These are phyloP conservation scores for Lotmaria passim DNA, from an alignment of 208 protist species.

Conservation along the genomic window DNA sequence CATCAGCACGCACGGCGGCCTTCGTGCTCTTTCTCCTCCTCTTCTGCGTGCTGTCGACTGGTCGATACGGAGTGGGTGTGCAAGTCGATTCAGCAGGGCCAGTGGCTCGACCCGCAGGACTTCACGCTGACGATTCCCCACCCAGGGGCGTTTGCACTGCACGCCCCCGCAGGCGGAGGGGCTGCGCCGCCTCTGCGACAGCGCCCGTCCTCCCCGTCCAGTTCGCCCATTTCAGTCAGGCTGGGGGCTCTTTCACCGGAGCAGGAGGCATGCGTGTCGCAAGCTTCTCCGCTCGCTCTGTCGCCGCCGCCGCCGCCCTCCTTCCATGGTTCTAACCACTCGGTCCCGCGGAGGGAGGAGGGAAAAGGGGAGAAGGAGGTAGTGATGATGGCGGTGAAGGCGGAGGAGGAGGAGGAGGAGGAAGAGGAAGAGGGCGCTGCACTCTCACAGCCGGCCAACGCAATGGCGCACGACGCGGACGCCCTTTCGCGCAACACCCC, in stretches of 20 bases:
- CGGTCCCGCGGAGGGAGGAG: neutral
- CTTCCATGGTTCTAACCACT: constrained; percentile 22
- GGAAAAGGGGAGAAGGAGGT: no score
- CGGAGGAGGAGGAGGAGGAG: neutral
- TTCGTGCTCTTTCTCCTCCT: neutral
- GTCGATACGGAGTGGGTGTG: constrained; percentile 63
- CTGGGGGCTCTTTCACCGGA: no score
- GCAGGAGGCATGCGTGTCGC: no score
- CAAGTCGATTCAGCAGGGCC: constrained; percentile 40
- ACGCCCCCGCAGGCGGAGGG: no score
- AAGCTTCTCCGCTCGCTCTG: neutral
- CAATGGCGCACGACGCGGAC: neutral
- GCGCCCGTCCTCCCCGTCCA: neutral
- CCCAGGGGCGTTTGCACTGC: constrained; percentile 27
- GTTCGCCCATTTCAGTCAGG: neutral
- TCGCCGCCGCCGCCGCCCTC: neutral
- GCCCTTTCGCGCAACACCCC: neutral
- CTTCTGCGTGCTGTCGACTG: constrained; percentile 41
- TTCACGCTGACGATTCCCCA: constrained; percentile 48
- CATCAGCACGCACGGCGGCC: constrained; percentile 8
- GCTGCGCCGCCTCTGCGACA: neutral
- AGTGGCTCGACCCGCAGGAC: constrained; percentile 56
- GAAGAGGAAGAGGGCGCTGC: constrained; percentile 27
- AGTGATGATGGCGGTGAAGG: neutral
- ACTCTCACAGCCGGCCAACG: constrained; percentile 20